Conservation (phyloP, 2,329 filamentous ascomycete genomes). For the Dactylonectria estremocensis region DNA sequence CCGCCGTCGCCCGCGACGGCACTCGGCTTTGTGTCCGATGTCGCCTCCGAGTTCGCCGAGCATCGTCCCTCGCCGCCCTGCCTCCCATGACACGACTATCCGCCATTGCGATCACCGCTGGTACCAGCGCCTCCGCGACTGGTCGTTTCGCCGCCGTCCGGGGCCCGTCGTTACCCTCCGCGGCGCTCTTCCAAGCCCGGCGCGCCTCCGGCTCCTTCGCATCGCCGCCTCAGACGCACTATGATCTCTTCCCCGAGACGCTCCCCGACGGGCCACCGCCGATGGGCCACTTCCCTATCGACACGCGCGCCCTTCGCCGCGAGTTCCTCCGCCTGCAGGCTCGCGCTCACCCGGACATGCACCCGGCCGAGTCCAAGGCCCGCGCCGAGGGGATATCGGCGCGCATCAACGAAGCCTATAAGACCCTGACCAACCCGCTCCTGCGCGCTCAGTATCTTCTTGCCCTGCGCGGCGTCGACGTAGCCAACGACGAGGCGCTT, state of each 20-base stretch:
- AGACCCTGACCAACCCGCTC: conserved; percentile 84
- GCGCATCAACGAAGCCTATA: conserved; percentile 92
- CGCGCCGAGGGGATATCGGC: conserved; percentile 84
- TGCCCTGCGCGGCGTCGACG: conserved; percentile 80
- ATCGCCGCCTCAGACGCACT: conserved; percentile 71
- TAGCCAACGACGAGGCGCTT: conserved; percentile 83
- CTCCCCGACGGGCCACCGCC: conserved; percentile 86
- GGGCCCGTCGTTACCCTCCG: conserved; percentile 12
- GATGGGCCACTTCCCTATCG: conserved; percentile 80
- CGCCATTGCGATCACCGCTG: conserved; percentile 20
- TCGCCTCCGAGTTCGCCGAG: conserved; percentile 48
- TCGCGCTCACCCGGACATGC: conserved; percentile 81
- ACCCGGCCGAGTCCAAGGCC: conserved; percentile 67
- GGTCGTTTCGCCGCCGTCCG: conserved; percentile 10
- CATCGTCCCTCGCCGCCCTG: conserved; percentile 41
- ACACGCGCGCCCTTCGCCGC: conserved; percentile 78
- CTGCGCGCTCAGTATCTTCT: conserved; percentile 91
- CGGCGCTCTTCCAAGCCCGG: conserved; percentile 27
- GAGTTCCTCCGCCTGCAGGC: conserved; percentile 92
- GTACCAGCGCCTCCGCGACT: conserved; percentile 21
- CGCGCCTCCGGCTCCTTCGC: conserved; percentile 31
- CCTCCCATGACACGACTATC: conserved; percentile 28
- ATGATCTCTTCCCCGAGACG: conserved; percentile 89
- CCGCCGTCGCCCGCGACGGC: conserved; percentile 46
- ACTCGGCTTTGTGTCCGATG: conserved; percentile 55